Evolutionary conservation across 345 rosid species (phyloP).

Genomic region (Arabidopsis thaliana): TAIR10.1 NC_003070.9:6649501-6650000

Average conservation of each 20-base stretch:
- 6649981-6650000: not conserved
- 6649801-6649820: not conserved
- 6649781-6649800: not conserved
- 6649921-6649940: not conserved
- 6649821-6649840: not conserved
- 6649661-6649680: conserved; percentile 86
- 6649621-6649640: conserved; percentile 72
- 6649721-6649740: not conserved
- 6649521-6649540: conserved; percentile 11
- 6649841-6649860: not conserved
- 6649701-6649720: conserved; percentile 30
- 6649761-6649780: not conserved
- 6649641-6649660: conserved; percentile 80
- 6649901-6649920: conserved; percentile 14
- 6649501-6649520: conserved; percentile 5
- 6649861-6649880: conserved; percentile 21
- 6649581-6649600: conserved; percentile 78
- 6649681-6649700: conserved; percentile 63
- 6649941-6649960: conserved; percentile 12
- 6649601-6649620: conserved; percentile 66
- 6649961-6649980: conserved; percentile 2
- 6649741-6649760: not conserved
- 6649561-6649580: conserved; percentile 69
- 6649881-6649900: not conserved
- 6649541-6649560: not conserved